Conservation (phyloP, 305 asterid species). For the Coffea humblotiana region DNA sequence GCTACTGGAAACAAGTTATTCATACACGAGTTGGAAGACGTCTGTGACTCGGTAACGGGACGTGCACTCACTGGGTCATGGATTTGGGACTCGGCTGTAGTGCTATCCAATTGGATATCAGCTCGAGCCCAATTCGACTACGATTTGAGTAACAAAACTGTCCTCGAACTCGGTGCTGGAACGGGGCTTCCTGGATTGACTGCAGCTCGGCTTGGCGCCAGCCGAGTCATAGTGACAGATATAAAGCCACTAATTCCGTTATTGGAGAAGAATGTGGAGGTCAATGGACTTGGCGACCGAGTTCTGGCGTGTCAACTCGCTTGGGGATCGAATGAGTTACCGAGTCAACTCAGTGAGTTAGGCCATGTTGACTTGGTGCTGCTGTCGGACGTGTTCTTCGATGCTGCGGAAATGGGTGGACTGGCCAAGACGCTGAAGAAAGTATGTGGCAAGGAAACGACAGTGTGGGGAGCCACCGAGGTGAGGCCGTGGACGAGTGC, state of each 20-base stretch:
- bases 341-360: conserved; percentile 11
- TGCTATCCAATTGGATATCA: conserved; percentile 24
- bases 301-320: conserved; percentile 21
- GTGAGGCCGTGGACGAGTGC: conserved; percentile 21
- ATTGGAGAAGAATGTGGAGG: conserved; percentile 18
- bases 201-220: conserved; percentile 28
- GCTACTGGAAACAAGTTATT: conserved; percentile 12
- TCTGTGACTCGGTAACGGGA: conserved; percentile 21
- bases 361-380: conserved; percentile 22
- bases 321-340: conserved; percentile 24
- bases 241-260: conserved; percentile 19
- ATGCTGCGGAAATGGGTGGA: conserved; percentile 18
- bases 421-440: conserved; percentile 19
- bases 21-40: conserved; percentile 26
- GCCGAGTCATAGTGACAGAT: conserved; percentile 26
- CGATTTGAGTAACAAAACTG: conserved; percentile 19
- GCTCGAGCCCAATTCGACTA: conserved; percentile 5
- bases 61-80: conserved; percentile 31
- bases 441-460: conserved; percentile 15
- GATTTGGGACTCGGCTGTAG: conserved; percentile 26
- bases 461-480: conserved; percentile 30
- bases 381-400: conserved; percentile 27
- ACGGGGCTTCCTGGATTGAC: conserved; percentile 31
- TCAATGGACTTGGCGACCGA: conserved; percentile 18
- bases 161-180: conserved; percentile 26